These are phyloP conservation scores for Suhomyces guaymorum DNA, from an alignment of 1,139 yeast genomes.

Conservation along the genomic window DNA sequence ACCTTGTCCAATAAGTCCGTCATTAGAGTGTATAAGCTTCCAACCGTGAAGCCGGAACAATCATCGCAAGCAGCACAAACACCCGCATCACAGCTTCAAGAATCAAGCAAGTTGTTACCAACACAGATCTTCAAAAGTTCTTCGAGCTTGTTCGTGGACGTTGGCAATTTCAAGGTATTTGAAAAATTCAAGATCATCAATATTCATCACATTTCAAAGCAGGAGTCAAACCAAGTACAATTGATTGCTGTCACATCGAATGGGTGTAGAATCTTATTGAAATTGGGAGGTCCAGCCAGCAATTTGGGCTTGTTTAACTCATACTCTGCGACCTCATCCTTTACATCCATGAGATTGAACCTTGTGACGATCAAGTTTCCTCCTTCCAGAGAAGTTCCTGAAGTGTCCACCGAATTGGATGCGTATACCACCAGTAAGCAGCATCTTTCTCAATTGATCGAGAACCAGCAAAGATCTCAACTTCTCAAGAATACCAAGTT, in stretches of 20 bases:
- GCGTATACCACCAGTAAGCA: conserved; percentile 45
- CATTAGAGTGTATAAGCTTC: conserved; percentile 74
- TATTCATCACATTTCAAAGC: conserved; percentile 59
- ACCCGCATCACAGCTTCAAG: conserved; percentile 35
- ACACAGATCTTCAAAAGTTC: conserved; percentile 56
- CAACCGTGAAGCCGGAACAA: conserved; percentile 16
- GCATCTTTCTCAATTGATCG: conserved; percentile 42
- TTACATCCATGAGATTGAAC: conserved; percentile 30
- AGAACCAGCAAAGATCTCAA: conserved; percentile 47
- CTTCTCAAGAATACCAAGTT: conserved; percentile 49
- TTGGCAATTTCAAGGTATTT: conserved; percentile 43
- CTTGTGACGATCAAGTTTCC: conserved; percentile 67
- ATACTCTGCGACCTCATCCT: conserved; percentile 12
- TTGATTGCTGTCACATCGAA: conserved; percentile 82
- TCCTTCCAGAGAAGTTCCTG: conserved; percentile 65
- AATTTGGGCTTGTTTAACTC: conserved; percentile 34
- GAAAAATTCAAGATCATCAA: conserved; percentile 58
- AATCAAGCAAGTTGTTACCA: conserved; percentile 47
- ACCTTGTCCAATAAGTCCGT: conserved; percentile 80
- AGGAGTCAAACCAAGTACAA: conserved; percentile 70
- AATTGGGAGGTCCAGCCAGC: conserved; percentile 37
- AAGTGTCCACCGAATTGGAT: conserved; percentile 51
- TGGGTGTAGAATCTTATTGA: conserved; percentile 79
- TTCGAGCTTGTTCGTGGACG: conserved; percentile 54
- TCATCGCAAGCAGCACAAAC: conserved; percentile 14